Conservation (phyloP, 164 flowering plant species). For the Brasenia schreberi region DNA sequence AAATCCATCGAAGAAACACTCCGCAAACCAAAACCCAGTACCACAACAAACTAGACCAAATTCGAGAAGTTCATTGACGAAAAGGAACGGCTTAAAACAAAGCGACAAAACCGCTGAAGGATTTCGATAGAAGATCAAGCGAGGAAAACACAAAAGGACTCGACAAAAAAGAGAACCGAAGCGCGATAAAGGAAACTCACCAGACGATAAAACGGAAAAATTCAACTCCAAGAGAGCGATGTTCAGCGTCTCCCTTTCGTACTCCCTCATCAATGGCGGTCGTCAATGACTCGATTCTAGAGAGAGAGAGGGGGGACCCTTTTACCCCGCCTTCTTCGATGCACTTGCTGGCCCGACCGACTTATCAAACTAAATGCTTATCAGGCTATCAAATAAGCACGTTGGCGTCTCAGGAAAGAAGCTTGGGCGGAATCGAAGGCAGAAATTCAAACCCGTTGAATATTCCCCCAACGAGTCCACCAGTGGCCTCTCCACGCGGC, state of each 20-base stretch:
- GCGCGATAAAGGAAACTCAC: no score
- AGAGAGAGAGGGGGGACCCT: slow-evolving; percentile 16
- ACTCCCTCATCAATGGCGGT: neutral
- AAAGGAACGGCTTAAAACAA: no score
- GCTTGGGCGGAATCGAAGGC: slow-evolving; percentile 15
- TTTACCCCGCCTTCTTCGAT: slow-evolving; percentile 38
- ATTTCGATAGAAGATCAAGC: no score
- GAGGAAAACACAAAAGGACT: no score
- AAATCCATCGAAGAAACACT: no score
- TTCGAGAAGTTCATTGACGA: no score
- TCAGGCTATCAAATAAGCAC: slow-evolving; percentile 1
- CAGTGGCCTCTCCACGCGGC: neutral
- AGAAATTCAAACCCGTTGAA: slow-evolving; percentile 12
- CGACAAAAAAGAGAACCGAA: no score
- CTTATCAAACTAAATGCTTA: slow-evolving; percentile 20
- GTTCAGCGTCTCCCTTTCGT: neutral
- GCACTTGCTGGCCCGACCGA: slow-evolving; percentile 23
- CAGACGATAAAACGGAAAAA: no score
- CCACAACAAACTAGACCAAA: no score
- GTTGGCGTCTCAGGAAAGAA: neutral
- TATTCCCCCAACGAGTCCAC: slow-evolving; percentile 17
- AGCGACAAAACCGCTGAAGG: no score
- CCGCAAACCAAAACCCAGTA: no score
- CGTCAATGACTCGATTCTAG: slow-evolving; percentile 5
- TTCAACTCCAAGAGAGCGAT: no score